Conservation (phyloP, 768 basidiomycete species). For the Suillus brevipes region DNA sequence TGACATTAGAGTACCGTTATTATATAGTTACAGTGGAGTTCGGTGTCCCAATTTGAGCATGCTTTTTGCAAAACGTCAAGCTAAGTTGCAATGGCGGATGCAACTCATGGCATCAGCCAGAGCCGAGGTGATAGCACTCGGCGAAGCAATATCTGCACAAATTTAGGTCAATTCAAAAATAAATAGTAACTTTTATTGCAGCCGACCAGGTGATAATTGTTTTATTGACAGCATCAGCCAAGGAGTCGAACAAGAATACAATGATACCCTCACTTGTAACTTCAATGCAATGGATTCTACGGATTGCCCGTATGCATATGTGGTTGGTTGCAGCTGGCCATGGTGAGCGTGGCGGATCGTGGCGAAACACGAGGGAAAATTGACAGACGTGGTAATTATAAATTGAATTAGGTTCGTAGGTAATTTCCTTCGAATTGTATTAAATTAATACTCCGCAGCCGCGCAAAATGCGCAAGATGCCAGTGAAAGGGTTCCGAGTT, state of each 20-base stretch:
- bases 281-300: not conserved
- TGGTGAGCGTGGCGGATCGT: not conserved
- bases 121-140: conserved; percentile 1
- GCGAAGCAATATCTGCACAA: not conserved
- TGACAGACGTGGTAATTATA: not conserved
- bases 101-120: not conserved
- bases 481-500: not conserved
- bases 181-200: not conserved
- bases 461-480: not conserved
- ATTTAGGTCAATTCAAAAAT: conserved; percentile 3
- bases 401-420: no score
- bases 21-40: not conserved
- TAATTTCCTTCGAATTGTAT: no score
- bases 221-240: not conserved
- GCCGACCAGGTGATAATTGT: not conserved
- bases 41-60: not conserved
- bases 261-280: not conserved
- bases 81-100: not conserved
- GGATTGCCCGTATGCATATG: not conserved
- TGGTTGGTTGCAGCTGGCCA: no score
- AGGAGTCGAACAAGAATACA: not conserved
- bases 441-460: not conserved
- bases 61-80: not conserved
- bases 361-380: not conserved
- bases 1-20: no score